A percentile compares a stretch with the other conserved stretches of the same genome.
Conservation (phyloP, 495 filamentous ascomycete species). For the Aspergillus diversus region DNA sequence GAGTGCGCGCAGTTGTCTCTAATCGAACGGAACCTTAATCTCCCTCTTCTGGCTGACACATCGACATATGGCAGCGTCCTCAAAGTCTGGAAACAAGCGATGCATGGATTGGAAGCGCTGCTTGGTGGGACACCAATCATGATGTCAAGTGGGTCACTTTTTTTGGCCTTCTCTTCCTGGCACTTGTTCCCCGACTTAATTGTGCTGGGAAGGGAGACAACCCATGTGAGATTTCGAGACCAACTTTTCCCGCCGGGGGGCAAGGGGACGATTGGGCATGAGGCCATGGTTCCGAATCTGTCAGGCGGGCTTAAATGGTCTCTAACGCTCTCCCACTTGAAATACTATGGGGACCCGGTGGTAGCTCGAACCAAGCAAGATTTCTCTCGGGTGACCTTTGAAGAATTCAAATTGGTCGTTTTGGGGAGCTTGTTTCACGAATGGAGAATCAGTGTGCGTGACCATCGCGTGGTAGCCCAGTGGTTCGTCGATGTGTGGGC, state of each 20-base stretch:
- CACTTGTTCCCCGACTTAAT: conserved; percentile 1
- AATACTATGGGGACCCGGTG: conserved; percentile 11
- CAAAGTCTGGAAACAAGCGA: conserved; percentile 8
- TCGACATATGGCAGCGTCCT: conserved; percentile 7
- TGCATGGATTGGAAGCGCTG: neutral
- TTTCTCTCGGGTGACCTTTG: neutral
- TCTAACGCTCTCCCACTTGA: conserved; percentile 2
- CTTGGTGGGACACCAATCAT: neutral
- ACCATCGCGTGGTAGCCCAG: neutral
- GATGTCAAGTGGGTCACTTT: neutral
- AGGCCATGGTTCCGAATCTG: conserved; percentile 3
- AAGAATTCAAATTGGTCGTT: neutral
- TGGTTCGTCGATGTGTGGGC: neutral
- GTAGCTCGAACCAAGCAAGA: neutral
- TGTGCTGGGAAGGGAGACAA: neutral
- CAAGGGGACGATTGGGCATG: neutral
- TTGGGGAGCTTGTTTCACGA: conserved; percentile 1
- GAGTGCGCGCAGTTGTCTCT: conserved; percentile 8
- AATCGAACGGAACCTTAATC: conserved; percentile 1
- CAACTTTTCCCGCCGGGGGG: conserved; percentile 1
- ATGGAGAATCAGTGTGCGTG: neutral
- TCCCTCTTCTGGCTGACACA: neutral
- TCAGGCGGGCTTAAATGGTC: conserved; percentile 5
- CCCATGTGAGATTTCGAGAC: neutral
- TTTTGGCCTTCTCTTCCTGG: conserved; percentile 8